Evolutionary conservation across 2,329 filamentous ascomycete genomes (phyloP).

Genomic region (Calonectria hawksworthii): DNA sequence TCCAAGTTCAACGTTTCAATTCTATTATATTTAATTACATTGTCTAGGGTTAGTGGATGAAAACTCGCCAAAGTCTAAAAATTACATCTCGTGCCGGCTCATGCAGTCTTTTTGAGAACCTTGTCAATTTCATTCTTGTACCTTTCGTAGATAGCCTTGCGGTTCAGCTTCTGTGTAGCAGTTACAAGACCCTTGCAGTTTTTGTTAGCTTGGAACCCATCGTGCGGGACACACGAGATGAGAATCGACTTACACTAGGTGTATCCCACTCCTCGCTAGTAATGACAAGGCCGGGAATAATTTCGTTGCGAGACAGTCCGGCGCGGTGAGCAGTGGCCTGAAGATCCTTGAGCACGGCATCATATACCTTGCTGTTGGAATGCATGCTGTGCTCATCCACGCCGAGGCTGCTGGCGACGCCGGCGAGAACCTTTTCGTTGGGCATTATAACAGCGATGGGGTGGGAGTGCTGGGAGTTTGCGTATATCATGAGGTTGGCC

Average conservation of each 20-base stretch:
- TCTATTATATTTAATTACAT: not conserved
- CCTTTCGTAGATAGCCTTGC: conserved; percentile 60
- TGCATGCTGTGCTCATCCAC: conserved; percentile 78
- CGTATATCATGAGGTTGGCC: conserved; percentile 88
- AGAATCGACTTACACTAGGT: conserved; percentile 74
- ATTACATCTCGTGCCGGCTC: not conserved
- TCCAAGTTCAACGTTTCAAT: not conserved
- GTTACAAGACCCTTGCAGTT: conserved; percentile 68
- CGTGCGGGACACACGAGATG: too few species aligned
- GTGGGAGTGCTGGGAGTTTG: conserved; percentile 78
- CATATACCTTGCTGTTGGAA: conserved; percentile 73
- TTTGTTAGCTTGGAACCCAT: too few species aligned
- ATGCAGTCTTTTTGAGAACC: conserved; percentile 46
- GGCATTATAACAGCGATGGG: conserved; percentile 85
- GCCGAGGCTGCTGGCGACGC: conserved; percentile 69
- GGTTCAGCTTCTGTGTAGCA: conserved; percentile 71
- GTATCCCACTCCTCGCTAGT: conserved; percentile 91
- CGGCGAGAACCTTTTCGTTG: conserved; percentile 71
- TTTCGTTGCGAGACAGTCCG: conserved; percentile 79
- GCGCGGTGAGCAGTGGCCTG: conserved; percentile 73
- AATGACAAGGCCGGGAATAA: conserved; percentile 81
- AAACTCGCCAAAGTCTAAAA: not conserved
- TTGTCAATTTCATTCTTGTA: conserved; percentile 65
- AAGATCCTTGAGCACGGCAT: conserved; percentile 74
- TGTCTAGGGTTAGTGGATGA: not conserved